These are phyloP conservation scores for Wickerhamiella sergipiensis DNA, from an alignment of 805 yeast species.

Conservation along the genomic window DNA sequence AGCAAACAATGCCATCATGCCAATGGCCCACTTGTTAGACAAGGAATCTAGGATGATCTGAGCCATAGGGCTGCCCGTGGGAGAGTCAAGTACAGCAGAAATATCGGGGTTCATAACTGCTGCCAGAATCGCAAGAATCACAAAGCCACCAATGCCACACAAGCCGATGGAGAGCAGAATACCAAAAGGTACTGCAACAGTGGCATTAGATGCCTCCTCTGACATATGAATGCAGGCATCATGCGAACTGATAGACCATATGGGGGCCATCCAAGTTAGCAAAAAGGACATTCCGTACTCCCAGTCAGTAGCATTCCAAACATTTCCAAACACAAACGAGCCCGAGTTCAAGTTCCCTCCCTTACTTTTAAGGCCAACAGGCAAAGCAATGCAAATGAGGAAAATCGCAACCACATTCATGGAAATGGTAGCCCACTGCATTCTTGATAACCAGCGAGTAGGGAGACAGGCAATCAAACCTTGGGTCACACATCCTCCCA, in stretches of 20 bases:
- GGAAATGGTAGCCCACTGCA: conserved; percentile 44
- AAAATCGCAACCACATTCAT: conserved; percentile 38
- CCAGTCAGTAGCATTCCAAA: conserved; percentile 43
- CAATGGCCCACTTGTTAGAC: conserved; percentile 10
- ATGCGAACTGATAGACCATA: conserved; percentile 36
- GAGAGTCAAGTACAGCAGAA: conserved; percentile 7
- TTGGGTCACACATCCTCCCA: conserved; percentile 42
- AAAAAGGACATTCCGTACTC: conserved; percentile 46
- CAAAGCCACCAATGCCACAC: conserved; percentile 17
- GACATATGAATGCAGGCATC: conserved; percentile 53
- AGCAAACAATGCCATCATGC: conserved; percentile 11
- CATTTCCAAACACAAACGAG: conserved; percentile 38
- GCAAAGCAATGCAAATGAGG: conserved; percentile 46
- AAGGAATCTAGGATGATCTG: conserved; percentile 12
- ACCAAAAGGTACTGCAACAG: conserved; percentile 52
- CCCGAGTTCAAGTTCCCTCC: conserved; percentile 32
- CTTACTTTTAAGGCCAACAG: conserved; percentile 31
- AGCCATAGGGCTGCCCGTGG: conserved; percentile 28
- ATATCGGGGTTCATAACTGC: conserved; percentile 12
- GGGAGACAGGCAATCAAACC: conserved; percentile 42
- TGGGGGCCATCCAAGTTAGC: conserved; percentile 44
- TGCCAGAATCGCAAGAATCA: conserved; percentile 14
- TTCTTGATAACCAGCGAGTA: conserved; percentile 38
- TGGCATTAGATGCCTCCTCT: conserved; percentile 52
- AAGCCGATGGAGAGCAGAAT: conserved; percentile 44